Percentiles rank a stretch among this genome's conserved stretches.
phyloP scores from a whole-genome alignment of 2,329 filamentous ascomycete species.

The Phialemoniopsis sp. region DNA sequence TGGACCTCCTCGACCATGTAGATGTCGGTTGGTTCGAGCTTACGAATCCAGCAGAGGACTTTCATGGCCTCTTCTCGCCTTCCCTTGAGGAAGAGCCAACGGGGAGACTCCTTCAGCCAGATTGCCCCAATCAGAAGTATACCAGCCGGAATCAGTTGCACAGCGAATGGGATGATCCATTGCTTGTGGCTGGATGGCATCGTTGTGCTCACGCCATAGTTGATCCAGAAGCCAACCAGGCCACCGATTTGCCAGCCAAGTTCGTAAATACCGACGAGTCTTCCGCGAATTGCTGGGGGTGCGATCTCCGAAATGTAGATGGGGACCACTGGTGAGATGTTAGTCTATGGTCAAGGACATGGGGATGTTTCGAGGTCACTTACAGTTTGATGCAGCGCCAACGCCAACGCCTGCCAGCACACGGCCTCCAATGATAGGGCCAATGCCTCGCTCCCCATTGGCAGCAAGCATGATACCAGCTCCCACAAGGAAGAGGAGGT shows the following conservation, averaged over 20 bases:
- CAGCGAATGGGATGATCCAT: slow-evolving; percentile 62
- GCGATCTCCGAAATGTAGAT: slow-evolving; percentile 58
- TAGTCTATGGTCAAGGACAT: too few relatives aligned
- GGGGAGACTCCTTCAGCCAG: slow-evolving; percentile 54
- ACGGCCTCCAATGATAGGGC: slow-evolving; percentile 56
- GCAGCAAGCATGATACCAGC: slow-evolving; percentile 70
- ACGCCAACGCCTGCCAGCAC: slow-evolving; percentile 62
- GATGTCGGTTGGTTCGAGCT: slow-evolving; percentile 47
- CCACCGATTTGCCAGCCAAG: slow-evolving; percentile 62
- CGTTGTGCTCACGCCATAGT: slow-evolving; percentile 55
- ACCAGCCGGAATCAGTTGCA: slow-evolving; percentile 65
- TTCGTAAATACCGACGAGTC: slow-evolving; percentile 64
- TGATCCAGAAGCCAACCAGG: slow-evolving; percentile 62
- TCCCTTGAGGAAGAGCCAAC: slow-evolving; percentile 64
- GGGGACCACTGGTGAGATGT: slow-evolving; percentile 40
- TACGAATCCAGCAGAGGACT: slow-evolving; percentile 61
- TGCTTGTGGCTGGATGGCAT: slow-evolving; percentile 42
- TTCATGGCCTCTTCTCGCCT: slow-evolving; percentile 53
- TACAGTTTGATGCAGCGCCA: slow-evolving; percentile 52
- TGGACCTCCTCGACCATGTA: slow-evolving; percentile 73
- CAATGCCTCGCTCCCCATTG: slow-evolving; percentile 57
- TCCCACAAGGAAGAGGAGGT: slow-evolving; percentile 63
- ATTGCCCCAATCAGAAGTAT: slow-evolving; percentile 55
- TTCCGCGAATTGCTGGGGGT: slow-evolving; percentile 60
- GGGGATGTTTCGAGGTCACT: too few relatives aligned